These are phyloP conservation scores for Santalum album DNA, from an alignment of 164 flowering plant species.

Conservation along the genomic window DNA sequence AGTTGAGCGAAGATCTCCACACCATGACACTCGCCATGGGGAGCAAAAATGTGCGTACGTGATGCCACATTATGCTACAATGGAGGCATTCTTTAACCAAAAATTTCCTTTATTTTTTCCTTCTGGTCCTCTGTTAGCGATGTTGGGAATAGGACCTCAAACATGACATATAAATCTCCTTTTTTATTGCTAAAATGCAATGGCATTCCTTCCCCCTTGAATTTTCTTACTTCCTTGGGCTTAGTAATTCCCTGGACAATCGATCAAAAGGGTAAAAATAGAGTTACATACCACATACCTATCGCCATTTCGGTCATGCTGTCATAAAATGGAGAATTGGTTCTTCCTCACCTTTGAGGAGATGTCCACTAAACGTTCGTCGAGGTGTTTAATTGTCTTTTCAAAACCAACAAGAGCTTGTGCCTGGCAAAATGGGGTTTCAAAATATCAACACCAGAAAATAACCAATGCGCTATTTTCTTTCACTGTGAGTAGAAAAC, in stretches of 20 bases:
- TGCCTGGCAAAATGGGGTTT: constrained; percentile 30
- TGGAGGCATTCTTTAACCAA: constrained; percentile 40
- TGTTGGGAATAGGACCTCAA: constrained; percentile 84
- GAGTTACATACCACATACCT: not conserved
- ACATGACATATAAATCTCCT: constrained; percentile 77
- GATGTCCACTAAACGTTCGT: constrained; percentile 80
- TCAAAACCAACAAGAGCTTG: constrained; percentile 99
- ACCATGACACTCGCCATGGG: too few relatives aligned
- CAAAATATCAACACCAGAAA: not conserved
- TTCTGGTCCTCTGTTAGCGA: constrained; percentile 88
- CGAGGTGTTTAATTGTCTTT: constrained; percentile 88
- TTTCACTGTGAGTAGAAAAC: too few relatives aligned
- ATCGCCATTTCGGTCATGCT: too few relatives aligned
- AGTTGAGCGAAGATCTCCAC: too few relatives aligned
- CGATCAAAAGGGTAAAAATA: not conserved
- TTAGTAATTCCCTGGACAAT: constrained; percentile 75
- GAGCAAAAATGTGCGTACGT: too few relatives aligned
- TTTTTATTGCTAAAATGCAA: constrained; percentile 76
- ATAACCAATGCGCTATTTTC: too few relatives aligned
- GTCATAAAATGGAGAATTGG: not conserved
- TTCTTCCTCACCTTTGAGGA: constrained; percentile 54
- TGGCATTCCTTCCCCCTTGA: constrained; percentile 99
- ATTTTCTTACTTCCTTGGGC: constrained; percentile 87
- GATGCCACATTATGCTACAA: too few relatives aligned
- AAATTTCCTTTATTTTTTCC: constrained; percentile 62